Evolutionary conservation across 495 filamentous ascomycete genomes (phyloP).

Genomic region (Tetracladium setigerum): DNA sequence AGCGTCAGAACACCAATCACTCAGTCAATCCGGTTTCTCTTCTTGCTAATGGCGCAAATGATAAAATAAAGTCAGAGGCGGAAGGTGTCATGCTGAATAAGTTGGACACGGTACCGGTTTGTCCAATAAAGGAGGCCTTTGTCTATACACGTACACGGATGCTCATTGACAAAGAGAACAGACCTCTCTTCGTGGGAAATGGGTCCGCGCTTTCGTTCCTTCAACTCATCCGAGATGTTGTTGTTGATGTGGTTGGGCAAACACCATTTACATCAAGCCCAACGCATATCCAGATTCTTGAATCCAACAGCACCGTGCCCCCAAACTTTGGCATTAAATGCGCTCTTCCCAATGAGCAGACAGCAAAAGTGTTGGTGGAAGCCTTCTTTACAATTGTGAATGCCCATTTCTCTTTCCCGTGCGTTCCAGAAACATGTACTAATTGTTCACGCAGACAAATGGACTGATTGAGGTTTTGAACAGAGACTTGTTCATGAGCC

Average conservation of each 20-base stretch:
- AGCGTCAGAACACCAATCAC: slow-evolving; percentile 26
- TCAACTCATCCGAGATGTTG: slow-evolving; percentile 64
- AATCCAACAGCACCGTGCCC: slow-evolving; percentile 46
- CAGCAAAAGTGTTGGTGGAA: slow-evolving; percentile 44
- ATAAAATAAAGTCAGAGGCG: not conserved
- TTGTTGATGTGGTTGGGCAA: slow-evolving; percentile 55
- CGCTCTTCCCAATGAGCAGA: slow-evolving; percentile 46
- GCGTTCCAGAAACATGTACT: not conserved
- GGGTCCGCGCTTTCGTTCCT: slow-evolving; percentile 65
- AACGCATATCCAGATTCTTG: slow-evolving; percentile 59
- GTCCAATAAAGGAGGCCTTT: slow-evolving; percentile 37
- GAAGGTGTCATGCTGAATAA: not conserved
- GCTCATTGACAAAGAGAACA: slow-evolving; percentile 50
- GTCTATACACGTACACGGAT: slow-evolving; percentile 49
- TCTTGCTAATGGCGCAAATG: not conserved
- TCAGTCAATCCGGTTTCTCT: not conserved
- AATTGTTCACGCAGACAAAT: slow-evolving; percentile 36
- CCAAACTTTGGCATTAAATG: slow-evolving; percentile 19
- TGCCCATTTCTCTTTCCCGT: not conserved
- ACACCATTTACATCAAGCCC: slow-evolving; percentile 65
- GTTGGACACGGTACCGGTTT: not conserved
- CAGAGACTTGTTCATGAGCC: slow-evolving; percentile 36
- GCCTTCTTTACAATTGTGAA: slow-evolving; percentile 55
- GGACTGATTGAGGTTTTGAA: slow-evolving; percentile 49
- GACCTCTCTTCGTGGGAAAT: slow-evolving; percentile 63